Conservation (phyloP, 1,284 basidiomycete genomes). For the Hymenochaete sp. region DNA sequence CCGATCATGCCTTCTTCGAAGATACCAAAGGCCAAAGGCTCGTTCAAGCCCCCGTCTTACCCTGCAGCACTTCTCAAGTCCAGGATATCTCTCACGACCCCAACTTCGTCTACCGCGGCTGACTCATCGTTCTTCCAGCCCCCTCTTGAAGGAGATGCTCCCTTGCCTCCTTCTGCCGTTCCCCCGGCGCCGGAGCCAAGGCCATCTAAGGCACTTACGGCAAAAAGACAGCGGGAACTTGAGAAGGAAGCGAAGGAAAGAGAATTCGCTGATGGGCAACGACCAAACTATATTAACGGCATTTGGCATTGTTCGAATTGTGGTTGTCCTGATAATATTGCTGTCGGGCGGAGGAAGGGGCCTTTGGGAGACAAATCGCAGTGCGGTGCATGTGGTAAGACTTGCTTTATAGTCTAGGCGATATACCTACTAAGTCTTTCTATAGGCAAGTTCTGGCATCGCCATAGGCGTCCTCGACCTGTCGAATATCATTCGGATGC, state of each 20-base stretch:
- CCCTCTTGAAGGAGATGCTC: slow-evolving; percentile 50
- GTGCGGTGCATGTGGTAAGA: slow-evolving; percentile 85
- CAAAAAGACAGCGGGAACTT: slow-evolving; percentile 60
- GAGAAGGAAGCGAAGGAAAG: slow-evolving; percentile 74
- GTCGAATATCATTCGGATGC: slow-evolving; percentile 69
- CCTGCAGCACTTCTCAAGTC: slow-evolving; percentile 47
- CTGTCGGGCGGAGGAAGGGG: slow-evolving; percentile 78
- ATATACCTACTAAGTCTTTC: too few relatives aligned
- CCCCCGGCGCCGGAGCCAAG: slow-evolving; percentile 37
- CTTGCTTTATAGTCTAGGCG: slow-evolving; percentile 5
- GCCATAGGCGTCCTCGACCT: slow-evolving; percentile 68
- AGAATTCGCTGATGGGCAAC: slow-evolving; percentile 74
- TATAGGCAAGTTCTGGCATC: slow-evolving; percentile 78
- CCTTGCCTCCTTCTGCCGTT: slow-evolving; percentile 29
- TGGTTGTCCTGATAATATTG: slow-evolving; percentile 79
- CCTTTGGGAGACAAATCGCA: slow-evolving; percentile 86
- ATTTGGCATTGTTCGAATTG: slow-evolving; percentile 91
- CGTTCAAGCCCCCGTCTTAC: slow-evolving; percentile 63
- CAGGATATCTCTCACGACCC: slow-evolving; percentile 47
- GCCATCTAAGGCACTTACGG: slow-evolving; percentile 38
- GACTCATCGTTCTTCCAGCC: slow-evolving; percentile 50
- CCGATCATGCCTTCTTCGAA: slow-evolving; percentile 36
- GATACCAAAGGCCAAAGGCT: slow-evolving; percentile 61
- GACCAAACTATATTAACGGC: slow-evolving; percentile 73
- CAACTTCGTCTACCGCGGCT: slow-evolving; percentile 56